A percentile compares a stretch with the other conserved stretches of the same genome.
Evolutionary conservation across 768 basidiomycete species (phyloP).

Genomic region (Chlorophyllum brunneum): DNA sequence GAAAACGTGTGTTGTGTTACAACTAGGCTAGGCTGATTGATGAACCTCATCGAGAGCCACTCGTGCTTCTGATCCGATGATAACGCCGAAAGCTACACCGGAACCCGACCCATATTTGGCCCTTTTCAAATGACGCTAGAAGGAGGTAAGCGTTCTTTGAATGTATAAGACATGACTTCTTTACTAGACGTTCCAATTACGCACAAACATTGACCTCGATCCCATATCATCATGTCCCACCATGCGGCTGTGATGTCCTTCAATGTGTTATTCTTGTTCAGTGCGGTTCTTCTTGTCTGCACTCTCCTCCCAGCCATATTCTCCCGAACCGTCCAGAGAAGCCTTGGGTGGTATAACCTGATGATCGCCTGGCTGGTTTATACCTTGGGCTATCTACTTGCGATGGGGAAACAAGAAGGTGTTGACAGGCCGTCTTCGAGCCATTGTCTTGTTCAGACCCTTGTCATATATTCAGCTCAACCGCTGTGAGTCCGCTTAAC

Average conservation of each 20-base stretch:
- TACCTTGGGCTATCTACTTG: neutral
- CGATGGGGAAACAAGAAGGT: neutral
- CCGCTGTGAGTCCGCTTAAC: neutral
- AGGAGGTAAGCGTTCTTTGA: no score
- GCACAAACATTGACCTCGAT: no score
- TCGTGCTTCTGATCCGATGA: no score
- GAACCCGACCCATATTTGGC: no score
- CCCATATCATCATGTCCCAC: neutral
- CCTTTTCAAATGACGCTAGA: no score
- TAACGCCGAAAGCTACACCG: no score
- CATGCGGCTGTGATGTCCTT: neutral
- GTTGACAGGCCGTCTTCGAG: neutral
- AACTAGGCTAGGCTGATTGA: no score
- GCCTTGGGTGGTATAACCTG: neutral
- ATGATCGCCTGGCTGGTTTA: neutral
- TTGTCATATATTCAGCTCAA: neutral
- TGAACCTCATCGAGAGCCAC: no score
- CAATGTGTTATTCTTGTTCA: neutral
- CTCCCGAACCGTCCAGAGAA: neutral
- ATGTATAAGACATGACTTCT: no score
- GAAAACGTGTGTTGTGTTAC: no score
- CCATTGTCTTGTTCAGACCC: neutral
- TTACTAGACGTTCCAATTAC: no score
- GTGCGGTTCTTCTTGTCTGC: neutral
- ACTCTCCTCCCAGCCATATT: neutral